Base-by-base conservation (phyloP, 169 alveolate species). In the Eimeria nieschulzi region DNA sequence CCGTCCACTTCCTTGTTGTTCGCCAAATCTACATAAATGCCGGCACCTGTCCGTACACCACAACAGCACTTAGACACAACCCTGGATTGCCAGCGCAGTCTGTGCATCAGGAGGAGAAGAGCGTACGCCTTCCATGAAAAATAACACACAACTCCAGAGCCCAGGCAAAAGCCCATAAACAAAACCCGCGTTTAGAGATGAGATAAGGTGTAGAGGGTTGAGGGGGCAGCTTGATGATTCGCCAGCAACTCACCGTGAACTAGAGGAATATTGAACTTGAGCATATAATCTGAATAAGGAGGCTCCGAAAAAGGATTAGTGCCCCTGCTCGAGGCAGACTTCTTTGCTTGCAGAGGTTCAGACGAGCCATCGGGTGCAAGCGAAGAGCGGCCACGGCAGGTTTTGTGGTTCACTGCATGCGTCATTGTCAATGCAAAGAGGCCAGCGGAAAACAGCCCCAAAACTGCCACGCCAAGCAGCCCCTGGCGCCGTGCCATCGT, bases 1-100 rank as follows among this genome's bases (percentile, higher is more conserved):
- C 92, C 92, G 12, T 85, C 83, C n/a, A 85, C 92, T 5, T 54
- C 75, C 63, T 85, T 85, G 15, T 85, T 83, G 9, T 63, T 25
- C 2, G 64, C 70, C 13, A 85, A 75, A 71, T 85, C 92, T 9
- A 85, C 84, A 75, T 85, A 23, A 6, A 85, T 33, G 10, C 92
- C 92, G 59, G 75, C 13, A 0, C 83, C 92, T 85, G 23, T 6
- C 15, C 13, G 17, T 6, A 33, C 46, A 33, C 46, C 46, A 3
- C 46, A 33, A 33, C 46, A 1, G 46, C 46, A 33, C 46, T 33
- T 3, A 0, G 46, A 33, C 46, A 33, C 46, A 33, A 33, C 46
- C 46, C 46, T 33, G 3, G 46, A 33, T 33, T 33, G 46, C 46
- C 46, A 33, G 46, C 46, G 46, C 46, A 33, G 46, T 33, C 46